These are phyloP conservation scores for Mimosa pudica DNA, from an alignment of 306 rosid genomes.

Conservation along the genomic window DNA sequence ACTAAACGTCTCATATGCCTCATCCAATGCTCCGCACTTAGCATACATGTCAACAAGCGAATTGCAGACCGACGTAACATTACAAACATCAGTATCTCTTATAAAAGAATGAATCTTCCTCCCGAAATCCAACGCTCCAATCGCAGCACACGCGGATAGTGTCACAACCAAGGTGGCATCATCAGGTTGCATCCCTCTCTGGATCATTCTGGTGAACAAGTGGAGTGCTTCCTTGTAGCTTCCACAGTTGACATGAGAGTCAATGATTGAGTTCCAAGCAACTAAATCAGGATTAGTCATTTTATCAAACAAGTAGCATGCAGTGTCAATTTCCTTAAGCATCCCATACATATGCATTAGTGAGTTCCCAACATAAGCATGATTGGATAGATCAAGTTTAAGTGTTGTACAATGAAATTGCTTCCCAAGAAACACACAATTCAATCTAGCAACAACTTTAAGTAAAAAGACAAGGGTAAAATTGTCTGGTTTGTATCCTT, in stretches of 20 bases:
- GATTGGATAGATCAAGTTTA: constrained; percentile 55
- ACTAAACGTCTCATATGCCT: constrained; percentile 50
- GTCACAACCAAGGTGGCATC: constrained; percentile 61
- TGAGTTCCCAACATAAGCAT: constrained; percentile 67
- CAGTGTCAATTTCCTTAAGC: constrained; percentile 46
- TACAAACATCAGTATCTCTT: constrained; percentile 23
- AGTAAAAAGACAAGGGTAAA: constrained; percentile 72
- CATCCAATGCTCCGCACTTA: constrained; percentile 78
- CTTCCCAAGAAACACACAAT: constrained; percentile 48
- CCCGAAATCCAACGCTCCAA: constrained; percentile 66
- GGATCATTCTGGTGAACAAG: constrained; percentile 56
- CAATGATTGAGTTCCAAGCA: constrained; percentile 70
- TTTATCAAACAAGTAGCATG: constrained; percentile 66
- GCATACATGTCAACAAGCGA: constrained; percentile 76
- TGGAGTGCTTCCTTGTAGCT: constrained; percentile 51
- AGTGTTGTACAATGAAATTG: constrained; percentile 55
- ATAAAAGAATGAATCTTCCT: constrained; percentile 59
- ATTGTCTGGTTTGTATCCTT: constrained; percentile 42
- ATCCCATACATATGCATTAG: constrained; percentile 72
- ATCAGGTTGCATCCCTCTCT: constrained; percentile 50
- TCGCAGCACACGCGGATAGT: constrained; percentile 66
- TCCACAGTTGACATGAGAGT: constrained; percentile 49
- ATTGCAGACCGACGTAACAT: constrained; percentile 45
- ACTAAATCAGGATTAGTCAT: constrained; percentile 58
- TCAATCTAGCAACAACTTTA: constrained; percentile 51